phyloP scores from a whole-genome alignment of 768 basidiomycete species.

The Boletus barrowsii region DNA sequence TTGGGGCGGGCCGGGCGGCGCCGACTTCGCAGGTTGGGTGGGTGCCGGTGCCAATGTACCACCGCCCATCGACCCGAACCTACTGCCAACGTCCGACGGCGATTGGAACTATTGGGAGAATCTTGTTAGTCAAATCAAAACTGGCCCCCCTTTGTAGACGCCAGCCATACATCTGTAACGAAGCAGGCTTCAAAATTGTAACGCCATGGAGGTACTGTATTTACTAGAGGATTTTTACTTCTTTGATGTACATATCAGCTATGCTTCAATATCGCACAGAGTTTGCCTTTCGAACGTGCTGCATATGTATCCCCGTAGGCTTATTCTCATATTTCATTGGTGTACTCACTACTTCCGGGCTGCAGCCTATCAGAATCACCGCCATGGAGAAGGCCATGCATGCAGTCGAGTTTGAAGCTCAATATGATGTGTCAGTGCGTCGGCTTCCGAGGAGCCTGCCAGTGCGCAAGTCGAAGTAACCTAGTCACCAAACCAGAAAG shows the following conservation, averaged over 20 bases:
- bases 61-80: slow-evolving; percentile 40
- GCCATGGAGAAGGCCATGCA: too few relatives aligned
- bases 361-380: too few relatives aligned
- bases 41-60: slow-evolving; percentile 39
- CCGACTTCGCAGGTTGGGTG: slow-evolving; percentile 60
- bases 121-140: slow-evolving; percentile 55
- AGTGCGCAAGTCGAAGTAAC: too few relatives aligned
- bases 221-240: slow-evolving; percentile 2
- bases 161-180: slow-evolving; percentile 2
- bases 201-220: slow-evolving; percentile 8
- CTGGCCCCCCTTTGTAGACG: slow-evolving; percentile 33
- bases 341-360: too few relatives aligned
- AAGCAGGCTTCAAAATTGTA: slow-evolving; percentile 7
- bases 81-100: slow-evolving; percentile 53
- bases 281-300: background rate
- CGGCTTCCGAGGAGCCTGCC: too few relatives aligned
- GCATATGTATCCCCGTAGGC: too few relatives aligned
- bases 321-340: too few relatives aligned
- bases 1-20: slow-evolving; percentile 58
- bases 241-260: slow-evolving; percentile 9
- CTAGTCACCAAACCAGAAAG: too few relatives aligned
- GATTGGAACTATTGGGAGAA: slow-evolving; percentile 85
- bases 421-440: too few relatives aligned
- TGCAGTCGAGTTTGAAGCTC: too few relatives aligned
- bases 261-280: slow-evolving; percentile 2